Evolutionary conservation across 345 rosid species (phyloP), one percentile per base, ranked within the genome.

Genomic region (Salix koriyanagi): DNA sequence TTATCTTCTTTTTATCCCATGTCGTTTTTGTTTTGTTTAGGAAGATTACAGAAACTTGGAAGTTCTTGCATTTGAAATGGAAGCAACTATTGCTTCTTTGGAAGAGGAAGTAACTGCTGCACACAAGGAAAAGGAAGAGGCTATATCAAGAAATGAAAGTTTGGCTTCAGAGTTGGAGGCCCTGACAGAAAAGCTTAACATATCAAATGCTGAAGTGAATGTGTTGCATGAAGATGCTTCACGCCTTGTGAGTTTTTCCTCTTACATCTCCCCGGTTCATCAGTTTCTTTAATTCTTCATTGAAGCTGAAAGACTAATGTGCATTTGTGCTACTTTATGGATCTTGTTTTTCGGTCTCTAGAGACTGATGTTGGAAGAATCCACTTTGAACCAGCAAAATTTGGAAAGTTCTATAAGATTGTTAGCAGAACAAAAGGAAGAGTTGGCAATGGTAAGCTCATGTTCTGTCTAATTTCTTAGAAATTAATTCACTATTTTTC

Each of bases 1-100:
- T 65, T 54, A 52, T 67, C 30, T 30, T 54, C 30, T 71, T 58
- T 60, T 79, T 72, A 69, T 68, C 67, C 68, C 73, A 30, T 41
- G 18, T 34, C 25, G 15, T 71, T 77, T 71, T 70, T 69, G 15
- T 78, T 48, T 76, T 83, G 65, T 79, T 75, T 80, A 95, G 99
- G 99, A 92, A 75, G 96, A 93, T 5, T 88, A 87, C 81, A 84
- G 50, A 76, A 83, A 86, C 80, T 83, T 95, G 80, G 99, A 93
- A 87, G 89, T 90, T 79, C 91, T 88, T 80, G 93, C 94, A 70
- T 90, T 91, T 90, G 97, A 95, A 82, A 91, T 91, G 99, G 97
- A 95, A 81, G 81, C 94, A 83, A 86, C 92, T 67, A 90, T 91
- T 83, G 96, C 90, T 84, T 88, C 97, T 76, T 77, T 93, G 81